phyloP scores from a whole-genome alignment of 805 yeast species.

The Pichia manshurica region DNA sequence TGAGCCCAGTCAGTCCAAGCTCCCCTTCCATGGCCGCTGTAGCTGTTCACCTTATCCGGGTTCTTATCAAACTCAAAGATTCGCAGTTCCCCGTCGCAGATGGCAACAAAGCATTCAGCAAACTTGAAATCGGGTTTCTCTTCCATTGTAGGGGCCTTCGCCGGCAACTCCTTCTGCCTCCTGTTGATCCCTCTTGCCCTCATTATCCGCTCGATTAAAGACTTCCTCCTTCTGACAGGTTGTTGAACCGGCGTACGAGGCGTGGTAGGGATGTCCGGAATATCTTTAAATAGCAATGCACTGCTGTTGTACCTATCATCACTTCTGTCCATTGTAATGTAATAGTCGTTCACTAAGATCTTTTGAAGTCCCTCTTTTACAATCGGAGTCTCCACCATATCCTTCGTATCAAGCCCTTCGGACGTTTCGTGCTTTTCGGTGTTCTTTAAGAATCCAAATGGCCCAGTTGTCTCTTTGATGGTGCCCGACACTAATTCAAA shows the following conservation, averaged over 20 bases:
- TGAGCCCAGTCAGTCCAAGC: conserved; percentile 65
- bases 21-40: conserved; percentile 39
- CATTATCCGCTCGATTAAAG: too few species aligned
- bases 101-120: conserved; percentile 56
- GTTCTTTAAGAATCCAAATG: conserved; percentile 1
- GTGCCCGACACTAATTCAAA: conserved; percentile 4
- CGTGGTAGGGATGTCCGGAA: background rate
- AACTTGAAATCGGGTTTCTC: conserved; percentile 22
- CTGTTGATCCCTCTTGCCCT: background rate
- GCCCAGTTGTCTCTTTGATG: background rate
- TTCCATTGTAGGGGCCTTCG: background rate
- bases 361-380: conserved; percentile 65
- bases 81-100: conserved; percentile 58
- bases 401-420: background rate
- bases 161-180: background rate
- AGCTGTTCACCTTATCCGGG: conserved; percentile 11
- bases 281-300: background rate
- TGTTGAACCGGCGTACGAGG: background rate
- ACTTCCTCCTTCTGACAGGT: too few species aligned
- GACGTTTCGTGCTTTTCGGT: background rate
- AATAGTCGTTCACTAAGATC: conserved; percentile 11
- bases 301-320: background rate
- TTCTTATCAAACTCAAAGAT: conserved; percentile 44
- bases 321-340: background rate
- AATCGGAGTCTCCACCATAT: conserved; percentile 64